Percentiles rank a stretch among this genome's conserved stretches.
Conservation (phyloP, 2,329 filamentous ascomycete genomes). For the Sporothrix phasma region DNA sequence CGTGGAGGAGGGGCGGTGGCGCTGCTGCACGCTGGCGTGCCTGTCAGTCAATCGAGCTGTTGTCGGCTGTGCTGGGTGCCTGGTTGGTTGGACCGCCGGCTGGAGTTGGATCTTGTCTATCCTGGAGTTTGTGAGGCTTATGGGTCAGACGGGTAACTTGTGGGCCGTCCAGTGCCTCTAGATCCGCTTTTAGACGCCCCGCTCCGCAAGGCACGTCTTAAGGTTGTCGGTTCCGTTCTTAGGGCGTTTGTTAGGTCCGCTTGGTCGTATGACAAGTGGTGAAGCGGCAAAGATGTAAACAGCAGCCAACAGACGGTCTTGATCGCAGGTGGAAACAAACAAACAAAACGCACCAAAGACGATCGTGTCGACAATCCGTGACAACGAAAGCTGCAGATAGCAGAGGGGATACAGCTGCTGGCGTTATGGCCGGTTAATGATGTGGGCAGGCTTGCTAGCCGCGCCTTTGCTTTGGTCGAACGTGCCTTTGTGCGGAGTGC, state of each 20-base stretch:
- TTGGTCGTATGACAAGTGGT: not conserved
- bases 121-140: not conserved
- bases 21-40: not conserved
- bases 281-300: not conserved
- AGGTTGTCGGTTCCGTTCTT: not conserved
- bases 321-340: not conserved
- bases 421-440: not conserved
- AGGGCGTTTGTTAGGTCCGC: not conserved
- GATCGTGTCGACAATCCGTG: not conserved
- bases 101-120: not conserved
- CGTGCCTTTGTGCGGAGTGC: not conserved
- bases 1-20: not conserved
- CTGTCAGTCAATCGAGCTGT: conserved; percentile 4
- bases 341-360: not conserved
- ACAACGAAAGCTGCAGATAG: not conserved
- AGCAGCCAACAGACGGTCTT: not conserved
- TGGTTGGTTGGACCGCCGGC: conserved; percentile 2
- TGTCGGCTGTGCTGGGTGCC: conserved; percentile 3
- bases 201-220: not conserved
- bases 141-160: conserved; percentile 9
- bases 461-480: not conserved
- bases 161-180: conserved; percentile 1
- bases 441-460: not conserved
- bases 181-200: conserved; percentile 8
- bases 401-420: not conserved